Conservation (phyloP, 805 yeast species). For the Wickerhamomyces hampshirensis region DNA sequence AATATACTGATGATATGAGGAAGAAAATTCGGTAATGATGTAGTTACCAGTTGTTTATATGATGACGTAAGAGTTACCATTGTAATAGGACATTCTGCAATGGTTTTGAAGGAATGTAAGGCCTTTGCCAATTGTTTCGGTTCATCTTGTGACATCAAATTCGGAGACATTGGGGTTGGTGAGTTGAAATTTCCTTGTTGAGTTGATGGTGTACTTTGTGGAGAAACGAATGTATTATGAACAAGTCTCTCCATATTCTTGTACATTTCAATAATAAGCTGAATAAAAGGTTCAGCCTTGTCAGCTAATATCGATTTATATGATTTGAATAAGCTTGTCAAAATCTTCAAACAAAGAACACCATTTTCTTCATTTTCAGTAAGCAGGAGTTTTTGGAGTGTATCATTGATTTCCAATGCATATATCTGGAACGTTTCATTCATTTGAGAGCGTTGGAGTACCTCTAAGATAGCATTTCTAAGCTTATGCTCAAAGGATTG, state of each 20-base stretch:
- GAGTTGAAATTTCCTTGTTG: conserved; percentile 26
- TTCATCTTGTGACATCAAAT: conserved; percentile 32
- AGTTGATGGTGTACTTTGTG: conserved; percentile 8
- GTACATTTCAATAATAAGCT: conserved; percentile 69
- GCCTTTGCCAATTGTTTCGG: conserved; percentile 58
- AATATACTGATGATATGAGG: conserved; percentile 78
- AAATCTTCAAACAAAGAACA: conserved; percentile 79
- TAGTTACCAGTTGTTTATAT: conserved; percentile 67
- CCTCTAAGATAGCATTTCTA: conserved; percentile 71
- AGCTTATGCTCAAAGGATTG: conserved; percentile 71
- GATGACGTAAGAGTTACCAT: conserved; percentile 90
- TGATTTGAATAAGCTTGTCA: conserved; percentile 80
- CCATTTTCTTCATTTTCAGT: conserved; percentile 95
- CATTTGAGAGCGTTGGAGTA: conserved; percentile 74
- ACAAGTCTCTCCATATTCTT: conserved; percentile 76
- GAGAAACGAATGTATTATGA: conserved; percentile 54
- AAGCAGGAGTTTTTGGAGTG: conserved; percentile 54
- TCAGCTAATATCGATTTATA: conserved; percentile 65
- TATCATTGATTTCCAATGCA: conserved; percentile 54
- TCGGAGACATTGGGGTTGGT: conserved; percentile 35
- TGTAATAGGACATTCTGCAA: conserved; percentile 95
- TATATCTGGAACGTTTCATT: conserved; percentile 77
- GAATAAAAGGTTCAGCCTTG: conserved; percentile 75
- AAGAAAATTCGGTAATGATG: conserved; percentile 69
- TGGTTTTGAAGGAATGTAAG: conserved; percentile 79